phyloP scores from a whole-genome alignment of 2,329 filamentous ascomycete species.

The Fragosphaeria purpurea region DNA sequence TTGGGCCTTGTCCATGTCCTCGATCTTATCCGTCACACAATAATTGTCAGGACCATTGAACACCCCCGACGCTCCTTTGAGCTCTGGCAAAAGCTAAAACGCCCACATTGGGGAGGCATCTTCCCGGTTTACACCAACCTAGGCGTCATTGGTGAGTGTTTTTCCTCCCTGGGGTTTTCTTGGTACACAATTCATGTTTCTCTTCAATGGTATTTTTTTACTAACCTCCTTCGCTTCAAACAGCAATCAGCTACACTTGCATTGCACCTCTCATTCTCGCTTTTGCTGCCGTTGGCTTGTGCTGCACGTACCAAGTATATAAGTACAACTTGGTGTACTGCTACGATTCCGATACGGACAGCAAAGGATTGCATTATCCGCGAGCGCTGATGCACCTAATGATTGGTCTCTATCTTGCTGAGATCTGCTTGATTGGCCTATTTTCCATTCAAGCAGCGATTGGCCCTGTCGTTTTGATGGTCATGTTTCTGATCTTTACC shows the following conservation, averaged over 20 bases:
- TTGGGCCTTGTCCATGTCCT: conserved; percentile 64
- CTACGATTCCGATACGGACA: conserved; percentile 69
- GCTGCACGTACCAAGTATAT: conserved; percentile 74
- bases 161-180: background rate
- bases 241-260: conserved; percentile 65
- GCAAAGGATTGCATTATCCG: conserved; percentile 78
- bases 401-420: conserved; percentile 68
- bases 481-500: conserved; percentile 65
- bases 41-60: conserved; percentile 62
- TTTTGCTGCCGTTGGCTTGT: conserved; percentile 68
- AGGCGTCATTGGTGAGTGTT: conserved; percentile 50
- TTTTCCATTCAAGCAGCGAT: conserved; percentile 59
- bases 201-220: background rate
- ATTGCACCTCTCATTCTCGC: conserved; percentile 75
- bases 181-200: background rate
- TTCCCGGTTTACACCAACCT: conserved; percentile 68
- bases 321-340: conserved; percentile 82
- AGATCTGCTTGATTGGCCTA: conserved; percentile 71
- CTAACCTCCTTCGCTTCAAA: conserved; percentile 7
- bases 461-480: conserved; percentile 66
- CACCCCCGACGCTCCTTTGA: conserved; percentile 74
- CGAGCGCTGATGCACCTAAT: conserved; percentile 81
- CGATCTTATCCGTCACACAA: conserved; percentile 31
- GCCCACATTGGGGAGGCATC: conserved; percentile 67
- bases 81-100: conserved; percentile 59